Evolutionary conservation across 441 rosid genomes (phyloP), one percentile per base, ranked within the genome.

Genomic region (Sinapis alba): DNA sequence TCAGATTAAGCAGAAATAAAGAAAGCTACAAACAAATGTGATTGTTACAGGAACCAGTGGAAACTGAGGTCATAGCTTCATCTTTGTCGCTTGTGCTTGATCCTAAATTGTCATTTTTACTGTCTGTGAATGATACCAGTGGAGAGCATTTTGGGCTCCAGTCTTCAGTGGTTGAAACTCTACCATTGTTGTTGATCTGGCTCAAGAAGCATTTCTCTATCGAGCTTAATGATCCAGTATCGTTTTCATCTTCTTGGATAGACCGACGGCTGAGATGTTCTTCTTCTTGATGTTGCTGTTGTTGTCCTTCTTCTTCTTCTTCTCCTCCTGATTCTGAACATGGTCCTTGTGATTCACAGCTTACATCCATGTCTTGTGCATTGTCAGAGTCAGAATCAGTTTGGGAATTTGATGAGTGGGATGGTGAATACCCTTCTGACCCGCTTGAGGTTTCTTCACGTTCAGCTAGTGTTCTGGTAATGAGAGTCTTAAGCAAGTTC

Each of bases 361-460:
- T 87, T 69, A 86, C 88, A 57, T 92, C 97, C 89, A 84, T 90
- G 80, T 92, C 96, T 58, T 82, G 90, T 69, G 86, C 94, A 75
- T 87, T 84, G 58, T 92, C 90, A n/a, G 81, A 87, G 8, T 90
- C 90, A 73, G 85, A 89, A 10, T 88, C 90, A 6, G 86, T 83
- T 77, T 77, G 92, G 18, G 61, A 79, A 71, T 82, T 80, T 3
- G 86, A 88, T 24, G 94, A 88, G 77, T 71, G 90, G 79, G 85
- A 80, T 28, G 98, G 87, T 58, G 97, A 92, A 81, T 82, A 90
- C 61, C 84, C 94, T 68, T 73, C 75, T 56, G 81, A 78, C 73
- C 87, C 96, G 0, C 82, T 78, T 15, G 84, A 82, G 28, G 81
- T 62, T 72, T 88, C 96, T 77, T 88, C 87, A 0, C 90, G 87